Conservation (phyloP, 495 filamentous ascomycete genomes). For the Aspergillus haitiensis region DNA sequence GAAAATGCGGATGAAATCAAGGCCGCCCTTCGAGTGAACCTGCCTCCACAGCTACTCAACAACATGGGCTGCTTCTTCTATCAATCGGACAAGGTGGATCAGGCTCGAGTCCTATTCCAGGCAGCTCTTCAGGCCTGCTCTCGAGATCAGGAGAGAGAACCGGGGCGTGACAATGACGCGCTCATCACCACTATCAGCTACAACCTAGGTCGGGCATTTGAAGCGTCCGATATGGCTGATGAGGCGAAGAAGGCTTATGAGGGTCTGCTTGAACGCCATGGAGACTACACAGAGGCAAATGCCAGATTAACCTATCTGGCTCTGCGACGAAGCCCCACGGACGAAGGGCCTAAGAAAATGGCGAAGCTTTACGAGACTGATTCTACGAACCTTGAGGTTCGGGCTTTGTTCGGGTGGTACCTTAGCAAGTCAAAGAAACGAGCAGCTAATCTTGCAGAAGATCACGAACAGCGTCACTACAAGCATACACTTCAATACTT, state of each 20-base stretch:
- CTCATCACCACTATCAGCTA: conserved; percentile 92
- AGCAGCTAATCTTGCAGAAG: conserved; percentile 76
- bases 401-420: conserved; percentile 92
- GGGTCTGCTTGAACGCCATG: conserved; percentile 74
- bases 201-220: conserved; percentile 95
- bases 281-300: conserved; percentile 87
- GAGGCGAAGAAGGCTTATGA: conserved; percentile 87
- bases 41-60: conserved; percentile 90
- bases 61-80: conserved; percentile 96
- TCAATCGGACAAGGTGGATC: conserved; percentile 75
- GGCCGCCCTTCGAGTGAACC: conserved; percentile 62
- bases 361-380: conserved; percentile 77
- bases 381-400: conserved; percentile 81
- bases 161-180: conserved; percentile 75
- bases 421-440: conserved; percentile 80
- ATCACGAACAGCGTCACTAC: conserved; percentile 87
- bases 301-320: conserved; percentile 86
- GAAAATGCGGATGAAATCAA: conserved; percentile 61
- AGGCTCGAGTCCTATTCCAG: conserved; percentile 85
- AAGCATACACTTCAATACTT: conserved; percentile 92
- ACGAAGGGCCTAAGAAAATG: conserved; percentile 83
- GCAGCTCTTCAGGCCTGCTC: conserved; percentile 83
- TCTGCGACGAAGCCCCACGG: conserved; percentile 75
- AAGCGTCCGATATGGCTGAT: conserved; percentile 75
- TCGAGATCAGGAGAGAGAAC: conserved; percentile 60